These are phyloP conservation scores for Neofusicoccum kwambonambiense DNA, from an alignment of 2,329 filamentous ascomycete species.

Conservation along the genomic window DNA sequence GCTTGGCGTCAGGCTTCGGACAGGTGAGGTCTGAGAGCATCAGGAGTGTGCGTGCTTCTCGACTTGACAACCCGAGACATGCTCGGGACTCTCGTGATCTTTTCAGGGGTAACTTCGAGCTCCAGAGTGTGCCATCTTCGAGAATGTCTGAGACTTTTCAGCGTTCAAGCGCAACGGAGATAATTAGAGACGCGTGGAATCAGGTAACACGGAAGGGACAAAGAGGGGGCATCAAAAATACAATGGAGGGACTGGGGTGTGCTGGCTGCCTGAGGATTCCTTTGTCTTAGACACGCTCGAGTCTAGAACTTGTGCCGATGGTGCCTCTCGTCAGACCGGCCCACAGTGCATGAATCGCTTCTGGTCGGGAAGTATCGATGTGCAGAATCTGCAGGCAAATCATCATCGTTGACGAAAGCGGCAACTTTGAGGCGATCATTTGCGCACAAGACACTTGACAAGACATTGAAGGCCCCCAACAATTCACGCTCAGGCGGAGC, in stretches of 20 bases:
- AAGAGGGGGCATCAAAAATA: not conserved
- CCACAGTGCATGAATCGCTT: not conserved
- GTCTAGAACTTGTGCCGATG: not conserved
- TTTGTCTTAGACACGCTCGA: slow-evolving; percentile 3
- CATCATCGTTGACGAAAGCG: not conserved
- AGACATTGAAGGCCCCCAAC: not conserved
- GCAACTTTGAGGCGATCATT: not conserved
- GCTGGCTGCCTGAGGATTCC: not conserved
- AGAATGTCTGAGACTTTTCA: not conserved
- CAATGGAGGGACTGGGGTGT: not conserved
- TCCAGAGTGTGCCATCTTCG: not conserved
- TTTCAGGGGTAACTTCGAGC: not conserved
- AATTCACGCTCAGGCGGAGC: not conserved
- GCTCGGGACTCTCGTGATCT: not conserved
- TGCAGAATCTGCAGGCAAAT: not conserved
- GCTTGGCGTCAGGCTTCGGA: not conserved
- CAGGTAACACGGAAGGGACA: not conserved
- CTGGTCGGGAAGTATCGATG: slow-evolving; percentile 9
- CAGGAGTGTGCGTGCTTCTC: not conserved
- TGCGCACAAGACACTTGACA: not conserved
- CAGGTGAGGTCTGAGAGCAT: not conserved
- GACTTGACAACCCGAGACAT: not conserved
- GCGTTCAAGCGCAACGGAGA: not conserved
- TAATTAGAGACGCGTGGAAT: not conserved
- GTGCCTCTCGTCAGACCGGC: not conserved